These are phyloP conservation scores for Euphrasia arctica DNA, from an alignment of 305 asterid species.

Conservation along the genomic window DNA sequence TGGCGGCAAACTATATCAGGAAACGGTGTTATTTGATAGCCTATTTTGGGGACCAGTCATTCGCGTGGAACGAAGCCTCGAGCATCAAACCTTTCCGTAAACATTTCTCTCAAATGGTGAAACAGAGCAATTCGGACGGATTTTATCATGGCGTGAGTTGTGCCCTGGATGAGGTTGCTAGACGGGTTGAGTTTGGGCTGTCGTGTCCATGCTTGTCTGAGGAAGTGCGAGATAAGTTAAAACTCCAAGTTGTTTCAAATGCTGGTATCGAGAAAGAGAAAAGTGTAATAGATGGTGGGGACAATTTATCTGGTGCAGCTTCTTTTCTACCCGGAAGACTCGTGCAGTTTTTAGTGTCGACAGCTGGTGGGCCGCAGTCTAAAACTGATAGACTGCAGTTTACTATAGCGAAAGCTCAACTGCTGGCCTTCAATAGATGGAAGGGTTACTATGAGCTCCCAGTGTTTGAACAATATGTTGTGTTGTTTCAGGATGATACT, in stretches of 20 bases:
- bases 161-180: constrained; percentile 58
- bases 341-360: constrained; percentile 36
- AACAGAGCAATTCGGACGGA: constrained; percentile 42
- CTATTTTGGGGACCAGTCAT: constrained; percentile 75
- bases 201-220: constrained; percentile 63
- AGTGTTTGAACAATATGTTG: constrained; percentile 28
- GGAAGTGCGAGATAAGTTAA: constrained; percentile 38
- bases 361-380: constrained; percentile 45
- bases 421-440: constrained; percentile 59
- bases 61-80: constrained; percentile 72
- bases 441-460: constrained; percentile 53
- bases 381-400: constrained; percentile 40
- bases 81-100: constrained; percentile 51
- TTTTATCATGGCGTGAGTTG: constrained; percentile 53
- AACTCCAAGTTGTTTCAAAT: constrained; percentile 41
- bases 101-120: constrained; percentile 58
- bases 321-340: constrained; percentile 47
- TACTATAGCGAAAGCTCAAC: constrained; percentile 44
- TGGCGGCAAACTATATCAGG: constrained; percentile 45
- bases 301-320: constrained; percentile 34
- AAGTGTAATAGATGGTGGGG: constrained; percentile 39
- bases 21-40: constrained; percentile 50
- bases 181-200: constrained; percentile 61
- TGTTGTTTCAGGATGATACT: constrained; percentile 32
- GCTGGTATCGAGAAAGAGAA: constrained; percentile 46